These are phyloP conservation scores for Ceratocystis eucalypticola DNA, from an alignment of 2,329 filamentous ascomycete species.

Conservation along the genomic window DNA sequence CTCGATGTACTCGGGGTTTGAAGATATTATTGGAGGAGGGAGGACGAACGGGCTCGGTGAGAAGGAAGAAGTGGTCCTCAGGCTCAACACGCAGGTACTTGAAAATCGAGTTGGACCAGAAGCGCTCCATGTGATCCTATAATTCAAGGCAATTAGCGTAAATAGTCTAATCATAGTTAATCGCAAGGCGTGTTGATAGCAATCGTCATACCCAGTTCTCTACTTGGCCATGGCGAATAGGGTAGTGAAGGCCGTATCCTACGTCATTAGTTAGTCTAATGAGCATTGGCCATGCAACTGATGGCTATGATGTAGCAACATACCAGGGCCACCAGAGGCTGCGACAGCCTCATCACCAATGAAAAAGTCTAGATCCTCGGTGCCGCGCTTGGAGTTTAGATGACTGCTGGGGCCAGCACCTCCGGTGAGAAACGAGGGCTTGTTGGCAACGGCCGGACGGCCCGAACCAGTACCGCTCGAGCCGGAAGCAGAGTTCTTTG, in stretches of 20 bases:
- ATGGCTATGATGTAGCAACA: slow-evolving; percentile 23
- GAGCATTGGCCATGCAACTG: slow-evolving; percentile 6
- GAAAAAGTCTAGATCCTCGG: slow-evolving; percentile 96
- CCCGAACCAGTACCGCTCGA: slow-evolving; percentile 68
- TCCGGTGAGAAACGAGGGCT: slow-evolving; percentile 87
- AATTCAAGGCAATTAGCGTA: slow-evolving; percentile 14
- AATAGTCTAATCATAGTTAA: slow-evolving; percentile 21
- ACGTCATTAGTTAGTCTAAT: slow-evolving; percentile 21
- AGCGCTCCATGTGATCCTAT: slow-evolving; percentile 96
- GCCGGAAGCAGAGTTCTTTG: slow-evolving; percentile 63
- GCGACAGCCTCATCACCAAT: slow-evolving; percentile 92
- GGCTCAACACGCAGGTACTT: slow-evolving; percentile 97
- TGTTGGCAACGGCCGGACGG: slow-evolving; percentile 79
- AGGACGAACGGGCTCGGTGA: slow-evolving; percentile 76
- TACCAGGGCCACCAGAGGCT: slow-evolving; percentile 70
- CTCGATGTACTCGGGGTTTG: slow-evolving; percentile 11
- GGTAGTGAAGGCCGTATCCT: slow-evolving; percentile 95
- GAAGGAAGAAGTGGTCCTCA: slow-evolving; percentile 95
- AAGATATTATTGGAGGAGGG: slow-evolving; percentile 24
- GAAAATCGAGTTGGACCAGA: slow-evolving; percentile 99
- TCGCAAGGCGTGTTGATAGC: not conserved
- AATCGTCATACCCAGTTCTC: slow-evolving; percentile 74
- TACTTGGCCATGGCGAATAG: slow-evolving; percentile 93
- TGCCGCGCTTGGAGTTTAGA: slow-evolving; percentile 81
- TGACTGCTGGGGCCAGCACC: slow-evolving; percentile 73